These are phyloP conservation scores for Clavulina sp. DNA, from an alignment of 768 basidiomycete genomes.

Conservation along the genomic window DNA sequence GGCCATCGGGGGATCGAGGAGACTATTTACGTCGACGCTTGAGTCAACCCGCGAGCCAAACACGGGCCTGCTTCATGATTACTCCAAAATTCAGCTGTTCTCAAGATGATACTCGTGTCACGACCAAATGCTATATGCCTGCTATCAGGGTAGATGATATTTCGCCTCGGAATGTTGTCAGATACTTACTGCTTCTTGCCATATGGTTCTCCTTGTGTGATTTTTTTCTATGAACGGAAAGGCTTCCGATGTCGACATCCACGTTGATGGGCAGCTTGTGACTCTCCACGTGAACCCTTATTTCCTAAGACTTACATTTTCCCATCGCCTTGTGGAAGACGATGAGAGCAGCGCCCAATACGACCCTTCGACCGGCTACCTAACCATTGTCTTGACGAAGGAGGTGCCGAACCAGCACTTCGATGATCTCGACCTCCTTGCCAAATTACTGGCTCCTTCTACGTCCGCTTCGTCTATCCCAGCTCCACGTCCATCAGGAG, in stretches of 20 bases:
- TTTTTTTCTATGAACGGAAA: slow-evolving; percentile 7
- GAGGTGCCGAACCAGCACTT: slow-evolving; percentile 47
- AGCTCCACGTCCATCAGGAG: not conserved
- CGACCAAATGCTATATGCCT: slow-evolving; percentile 49
- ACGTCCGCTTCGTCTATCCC: slow-evolving; percentile 20
- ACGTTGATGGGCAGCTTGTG: slow-evolving; percentile 49
- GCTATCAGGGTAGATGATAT: slow-evolving; percentile 33
- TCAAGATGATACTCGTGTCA: slow-evolving; percentile 39
- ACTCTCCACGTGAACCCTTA: slow-evolving; percentile 70
- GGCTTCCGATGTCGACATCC: slow-evolving; percentile 64
- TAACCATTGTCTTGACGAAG: slow-evolving; percentile 60
- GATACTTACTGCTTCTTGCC: not conserved
- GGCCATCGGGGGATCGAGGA: too few species aligned
- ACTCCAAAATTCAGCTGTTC: slow-evolving; percentile 58
- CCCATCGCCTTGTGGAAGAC: slow-evolving; percentile 49
- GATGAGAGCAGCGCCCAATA: slow-evolving; percentile 50
- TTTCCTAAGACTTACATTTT: slow-evolving; percentile 64
- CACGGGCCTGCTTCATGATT: too few species aligned
- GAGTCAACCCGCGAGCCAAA: too few species aligned
- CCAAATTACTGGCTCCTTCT: slow-evolving; percentile 56
- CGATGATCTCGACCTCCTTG: slow-evolving; percentile 58
- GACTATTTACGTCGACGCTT: too few species aligned
- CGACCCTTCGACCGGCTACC: slow-evolving; percentile 59
- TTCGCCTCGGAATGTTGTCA: not conserved
- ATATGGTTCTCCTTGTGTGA: slow-evolving; percentile 6